phyloP scores from a whole-genome alignment of 1,284 basidiomycete genomes.

The Leccinum angustisporum region DNA sequence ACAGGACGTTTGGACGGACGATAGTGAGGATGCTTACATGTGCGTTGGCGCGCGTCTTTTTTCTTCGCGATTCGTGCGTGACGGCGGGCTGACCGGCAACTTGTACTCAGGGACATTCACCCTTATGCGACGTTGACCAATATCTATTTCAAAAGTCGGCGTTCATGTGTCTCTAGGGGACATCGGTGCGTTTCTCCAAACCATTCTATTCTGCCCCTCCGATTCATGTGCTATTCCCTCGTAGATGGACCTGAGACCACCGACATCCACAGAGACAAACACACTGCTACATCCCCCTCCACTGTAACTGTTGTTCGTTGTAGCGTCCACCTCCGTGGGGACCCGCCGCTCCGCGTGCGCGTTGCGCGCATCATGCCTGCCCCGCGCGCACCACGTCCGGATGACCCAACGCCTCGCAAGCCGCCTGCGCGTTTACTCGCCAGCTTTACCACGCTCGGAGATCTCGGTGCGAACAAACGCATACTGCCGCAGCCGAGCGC shows the following conservation, averaged over 20 bases:
- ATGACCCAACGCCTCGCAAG: slow-evolving; percentile 72
- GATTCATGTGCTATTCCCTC: not conserved
- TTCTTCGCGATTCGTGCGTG: not conserved
- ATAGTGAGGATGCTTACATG: slow-evolving; percentile 60
- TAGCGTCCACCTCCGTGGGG: too few relatives aligned
- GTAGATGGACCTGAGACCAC: slow-evolving; percentile 63
- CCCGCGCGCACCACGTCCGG: slow-evolving; percentile 56
- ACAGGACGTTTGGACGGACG: slow-evolving; percentile 59
- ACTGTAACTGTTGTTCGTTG: slow-evolving; percentile 7
- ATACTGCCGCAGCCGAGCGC: slow-evolving; percentile 10
- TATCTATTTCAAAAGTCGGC: slow-evolving; percentile 69
- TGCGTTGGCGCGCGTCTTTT: slow-evolving; percentile 37
- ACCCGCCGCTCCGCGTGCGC: slow-evolving; percentile 43
- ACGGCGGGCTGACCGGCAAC: not conserved
- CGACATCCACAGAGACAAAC: slow-evolving; percentile 53
- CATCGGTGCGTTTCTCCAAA: slow-evolving; percentile 43
- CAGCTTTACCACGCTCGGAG: slow-evolving; percentile 19
- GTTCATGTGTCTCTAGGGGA: slow-evolving; percentile 71
- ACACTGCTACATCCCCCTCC: slow-evolving; percentile 17
- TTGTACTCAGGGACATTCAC: slow-evolving; percentile 59
- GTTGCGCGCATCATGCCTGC: slow-evolving; percentile 58
- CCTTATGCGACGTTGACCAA: slow-evolving; percentile 59
- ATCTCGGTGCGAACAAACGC: slow-evolving; percentile 24
- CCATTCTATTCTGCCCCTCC: not conserved
- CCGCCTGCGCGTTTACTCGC: slow-evolving; percentile 44